Percentiles rank a stretch among this genome's conserved stretches.
These are phyloP conservation scores for Bryum argenteum DNA, from an alignment of 225 moss, liverwort and hornwort genomes.

Conservation along the genomic window DNA sequence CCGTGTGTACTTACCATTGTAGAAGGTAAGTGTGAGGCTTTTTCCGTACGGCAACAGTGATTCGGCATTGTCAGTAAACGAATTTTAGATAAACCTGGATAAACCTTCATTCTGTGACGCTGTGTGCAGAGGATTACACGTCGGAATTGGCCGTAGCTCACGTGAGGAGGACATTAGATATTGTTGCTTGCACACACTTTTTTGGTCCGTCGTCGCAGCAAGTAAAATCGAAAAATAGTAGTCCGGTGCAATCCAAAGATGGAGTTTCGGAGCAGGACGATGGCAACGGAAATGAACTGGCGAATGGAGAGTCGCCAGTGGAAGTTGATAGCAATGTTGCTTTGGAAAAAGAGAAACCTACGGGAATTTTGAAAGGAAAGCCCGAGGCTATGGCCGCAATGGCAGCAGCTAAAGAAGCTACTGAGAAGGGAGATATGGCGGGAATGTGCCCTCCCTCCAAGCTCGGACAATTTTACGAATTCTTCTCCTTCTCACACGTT, in stretches of 20 bases:
- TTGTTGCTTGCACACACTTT: slow-evolving; percentile 64
- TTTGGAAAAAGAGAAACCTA: slow-evolving; percentile 41
- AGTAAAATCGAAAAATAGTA: slow-evolving; percentile 37
- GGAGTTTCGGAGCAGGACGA: slow-evolving; percentile 36
- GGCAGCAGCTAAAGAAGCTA: slow-evolving; percentile 73
- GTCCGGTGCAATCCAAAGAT: slow-evolving; percentile 38
- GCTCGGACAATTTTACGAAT: slow-evolving; percentile 70
- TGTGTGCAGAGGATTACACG: slow-evolving; percentile 62
- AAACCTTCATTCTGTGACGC: too few species aligned
- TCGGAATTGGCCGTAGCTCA: slow-evolving; percentile 51
- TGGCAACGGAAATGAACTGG: slow-evolving; percentile 20
- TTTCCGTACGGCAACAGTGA: too few species aligned
- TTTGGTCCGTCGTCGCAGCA: slow-evolving; percentile 65
- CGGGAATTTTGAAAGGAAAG: slow-evolving; percentile 55
- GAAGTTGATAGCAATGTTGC: slow-evolving; percentile 36
- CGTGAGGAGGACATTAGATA: slow-evolving; percentile 60
- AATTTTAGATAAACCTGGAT: too few species aligned
- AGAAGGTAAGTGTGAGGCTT: slow-evolving; percentile 40
- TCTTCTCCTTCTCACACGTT: slow-evolving; percentile 64
- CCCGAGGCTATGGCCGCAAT: slow-evolving; percentile 73
- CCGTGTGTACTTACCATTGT: slow-evolving; percentile 56
- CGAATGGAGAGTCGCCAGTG: slow-evolving; percentile 21
- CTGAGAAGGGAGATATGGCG: slow-evolving; percentile 77
- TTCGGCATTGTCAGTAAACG: too few species aligned
- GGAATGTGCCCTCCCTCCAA: slow-evolving; percentile 78